Evolutionary conservation across 257 asterid genomes (phyloP).

Genomic region (Datura wrightii): DNA sequence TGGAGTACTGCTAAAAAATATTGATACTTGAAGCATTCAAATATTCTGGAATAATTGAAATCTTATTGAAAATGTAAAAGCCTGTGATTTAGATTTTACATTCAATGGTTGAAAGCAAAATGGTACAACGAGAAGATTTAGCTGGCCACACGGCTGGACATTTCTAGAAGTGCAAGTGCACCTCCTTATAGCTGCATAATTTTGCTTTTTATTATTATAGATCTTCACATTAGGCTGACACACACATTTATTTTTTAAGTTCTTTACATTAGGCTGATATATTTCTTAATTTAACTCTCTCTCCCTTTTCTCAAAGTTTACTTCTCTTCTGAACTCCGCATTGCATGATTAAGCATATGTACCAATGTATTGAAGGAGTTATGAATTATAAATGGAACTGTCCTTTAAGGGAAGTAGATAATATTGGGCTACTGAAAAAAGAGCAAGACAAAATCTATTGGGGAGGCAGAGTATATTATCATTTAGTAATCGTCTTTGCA

Average conservation of each 20-base stretch:
- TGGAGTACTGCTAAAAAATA: not conserved
- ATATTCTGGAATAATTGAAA: not conserved
- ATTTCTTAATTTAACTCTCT: not conserved
- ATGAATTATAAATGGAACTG: not conserved
- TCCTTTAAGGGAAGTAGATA: slow-evolving; percentile 3
- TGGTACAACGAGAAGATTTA: not conserved
- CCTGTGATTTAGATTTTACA: not conserved
- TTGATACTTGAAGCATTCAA: slow-evolving; percentile 4
- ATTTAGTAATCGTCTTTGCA: not conserved
- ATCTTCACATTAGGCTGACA: not conserved
- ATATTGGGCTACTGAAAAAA: not conserved
- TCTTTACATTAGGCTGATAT: not conserved
- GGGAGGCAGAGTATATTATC: not conserved
- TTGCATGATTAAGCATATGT: not conserved
- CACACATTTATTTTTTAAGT: not conserved
- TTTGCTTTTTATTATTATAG: not conserved
- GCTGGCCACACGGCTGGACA: not conserved
- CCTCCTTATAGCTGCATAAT: slow-evolving; percentile 9
- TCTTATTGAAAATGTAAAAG: not conserved
- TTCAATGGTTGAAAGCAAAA: not conserved
- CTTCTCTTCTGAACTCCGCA: not conserved
- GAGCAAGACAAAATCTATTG: not conserved
- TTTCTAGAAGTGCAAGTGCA: not conserved
- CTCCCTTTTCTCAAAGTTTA: not conserved
- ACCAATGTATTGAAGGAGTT: not conserved